Evolutionary conservation across 345 rosid genomes (phyloP), one percentile per base, ranked within the genome.

Genomic region (Corchorus olitorius): DNA sequence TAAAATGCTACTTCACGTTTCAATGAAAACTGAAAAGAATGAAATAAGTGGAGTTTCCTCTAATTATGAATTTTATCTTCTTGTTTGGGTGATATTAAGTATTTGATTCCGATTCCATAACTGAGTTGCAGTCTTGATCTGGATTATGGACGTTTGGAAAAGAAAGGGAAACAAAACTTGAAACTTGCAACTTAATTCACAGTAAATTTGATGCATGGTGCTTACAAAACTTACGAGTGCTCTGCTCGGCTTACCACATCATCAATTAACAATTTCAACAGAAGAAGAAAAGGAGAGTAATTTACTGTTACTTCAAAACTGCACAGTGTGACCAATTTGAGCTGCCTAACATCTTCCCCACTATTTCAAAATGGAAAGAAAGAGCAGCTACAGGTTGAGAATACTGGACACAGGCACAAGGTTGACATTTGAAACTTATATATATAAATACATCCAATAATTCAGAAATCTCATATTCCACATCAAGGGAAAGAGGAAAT

Each of bases 381-480:
- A 62, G 20, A 7, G 16, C 4, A 2, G n/a, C 10, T 62, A 8
- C 43, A 39, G 27, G 49, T 17, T 64, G 14, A 8, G 68, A 39
- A 37, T 17, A 66, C 49, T 45, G 53, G 34, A 56, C 34, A 58
- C 60, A 45, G 55, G 39, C 27, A 49, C 59, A 2, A 16, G 22
- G 2, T n/a, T 54, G 59, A 7, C 22, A 19, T 9, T 54, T 54
- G n/a, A 19, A 54, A 6, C 46, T 46, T 48, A 68, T 68, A 48
- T 27, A 27, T 3, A 39, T 39, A 39, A 48, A 27, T 68, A 49
- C 12, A 49, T 2, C 65, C 3, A 22, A 59, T 10, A 61, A 45
- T 67, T 49, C 54, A 27, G 54, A 62, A 77, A 70, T 33, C 65
- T 60, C 50, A 43, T 65, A 72, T 60, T 35, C 73, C 55, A 53